Evolutionary conservation across 2,329 filamentous ascomycete genomes (phyloP), one percentile per base, ranked within the genome.

Genomic region (Colletotrichum graminicola): DNA sequence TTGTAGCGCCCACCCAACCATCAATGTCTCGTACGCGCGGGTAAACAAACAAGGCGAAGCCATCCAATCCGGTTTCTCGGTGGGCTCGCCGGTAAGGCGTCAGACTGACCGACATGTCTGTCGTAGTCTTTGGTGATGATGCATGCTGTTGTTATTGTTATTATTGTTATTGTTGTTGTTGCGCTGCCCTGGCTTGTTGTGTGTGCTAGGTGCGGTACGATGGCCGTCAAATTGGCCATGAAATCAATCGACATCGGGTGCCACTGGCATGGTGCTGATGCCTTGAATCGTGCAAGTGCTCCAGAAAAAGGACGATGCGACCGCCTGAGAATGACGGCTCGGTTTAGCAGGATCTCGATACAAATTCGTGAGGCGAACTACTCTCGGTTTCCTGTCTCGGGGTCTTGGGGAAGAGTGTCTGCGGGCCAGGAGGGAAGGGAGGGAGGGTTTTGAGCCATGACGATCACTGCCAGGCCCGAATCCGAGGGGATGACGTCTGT

Each of bases 381-480:
- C 47, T 51, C 34, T 43, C 32, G 10, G 8, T 23, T 32, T 41
- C 54, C 32, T 60, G 60, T 45, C 52, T 56, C 32, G 23, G 23
- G 41, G 32, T 45, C 23, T 64, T 23, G 51, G 52, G 32, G 43
- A 56, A 61, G 47, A 63, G 52, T 57, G 61, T 47, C 43, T 29
- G n/a, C 43, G 54, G 65, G 65, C 49, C 39, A 12, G 36, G 36
- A 39, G 36, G 11, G 36, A 39, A 39, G 36, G 12, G 12, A 14
- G 11, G 36, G 36, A 11, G 60, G 52, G 52, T 57, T 66, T 63
- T 63, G 36, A 47, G 56, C 32, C 7, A 29, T 68, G 68, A 71
- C 59, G 68, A 71, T 71, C 68, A 60, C 45, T 68, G 65, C 65
- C 65, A 63, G 65, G 57, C 65, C 52, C 36, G 65, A 71, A 64